Conservation (phyloP, 2,329 filamentous ascomycete genomes). For the Shiraia sp. region DNA sequence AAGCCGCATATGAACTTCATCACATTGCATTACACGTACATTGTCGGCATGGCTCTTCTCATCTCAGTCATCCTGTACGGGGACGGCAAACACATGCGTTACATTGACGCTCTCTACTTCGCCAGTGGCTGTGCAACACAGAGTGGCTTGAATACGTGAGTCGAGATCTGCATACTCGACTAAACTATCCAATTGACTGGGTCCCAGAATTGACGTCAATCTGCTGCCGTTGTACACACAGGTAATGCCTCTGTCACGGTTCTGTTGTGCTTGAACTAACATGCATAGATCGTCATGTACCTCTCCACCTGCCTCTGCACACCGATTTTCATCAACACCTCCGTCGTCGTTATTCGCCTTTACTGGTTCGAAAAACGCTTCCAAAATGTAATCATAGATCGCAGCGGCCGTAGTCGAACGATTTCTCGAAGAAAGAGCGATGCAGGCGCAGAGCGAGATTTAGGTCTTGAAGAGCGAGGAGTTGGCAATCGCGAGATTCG, state of each 20-base stretch:
- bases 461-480: conserved; percentile 60
- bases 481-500: conserved; percentile 69
- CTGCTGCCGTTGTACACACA: conserved; percentile 44
- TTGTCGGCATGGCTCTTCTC: conserved; percentile 72
- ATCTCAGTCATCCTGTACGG: conserved; percentile 78
- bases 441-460: conserved; percentile 49
- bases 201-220: conserved; percentile 54
- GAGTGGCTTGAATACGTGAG: conserved; percentile 82
- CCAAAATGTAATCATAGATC: conserved; percentile 76
- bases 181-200: conserved; percentile 21
- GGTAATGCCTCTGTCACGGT: too few species aligned
- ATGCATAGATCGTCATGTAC: conserved; percentile 57
- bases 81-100: conserved; percentile 65
- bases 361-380: conserved; percentile 99
- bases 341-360: conserved; percentile 86
- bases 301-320: conserved; percentile 43
- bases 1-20: conserved; percentile 79
- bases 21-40: conserved; percentile 79
- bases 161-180: not conserved
- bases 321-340: conserved; percentile 56
- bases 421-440: conserved; percentile 58
- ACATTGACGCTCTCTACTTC: conserved; percentile 89
- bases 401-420: conserved; percentile 65
- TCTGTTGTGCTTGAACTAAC: too few species aligned
- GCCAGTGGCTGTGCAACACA: conserved; percentile 86